Conservation (phyloP, 2,329 filamentous ascomycete genomes). For the Magnaporthiopsis rhizophila region DNA sequence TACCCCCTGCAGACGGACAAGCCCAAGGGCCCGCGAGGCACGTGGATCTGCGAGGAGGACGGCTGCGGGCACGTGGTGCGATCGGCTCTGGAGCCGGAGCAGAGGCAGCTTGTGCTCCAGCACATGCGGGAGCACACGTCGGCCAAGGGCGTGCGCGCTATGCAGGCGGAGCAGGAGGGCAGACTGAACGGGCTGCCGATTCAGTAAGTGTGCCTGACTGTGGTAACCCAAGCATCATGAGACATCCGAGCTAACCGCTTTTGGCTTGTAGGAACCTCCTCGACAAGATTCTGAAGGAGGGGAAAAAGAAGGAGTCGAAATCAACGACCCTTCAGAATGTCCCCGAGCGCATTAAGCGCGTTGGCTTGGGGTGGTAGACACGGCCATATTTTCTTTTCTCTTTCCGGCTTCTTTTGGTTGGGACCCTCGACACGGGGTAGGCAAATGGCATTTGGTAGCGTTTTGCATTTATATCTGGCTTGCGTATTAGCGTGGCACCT, state of each 20-base stretch:
- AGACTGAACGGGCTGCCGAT: constrained; percentile 3
- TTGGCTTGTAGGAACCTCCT: constrained; percentile 1
- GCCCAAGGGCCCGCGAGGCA: constrained; percentile 50
- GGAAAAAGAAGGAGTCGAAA: constrained; percentile 2
- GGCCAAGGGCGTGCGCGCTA: background rate
- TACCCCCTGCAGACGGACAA: constrained; percentile 40
- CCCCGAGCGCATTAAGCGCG: background rate
- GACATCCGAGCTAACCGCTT: background rate
- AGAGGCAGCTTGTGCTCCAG: background rate
- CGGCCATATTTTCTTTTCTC: too few relatives aligned
- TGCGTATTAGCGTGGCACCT: too few relatives aligned
- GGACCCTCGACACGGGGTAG: too few relatives aligned
- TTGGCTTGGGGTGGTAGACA: constrained; percentile 2
- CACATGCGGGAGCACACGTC: constrained; percentile 5
- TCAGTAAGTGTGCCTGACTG: background rate
- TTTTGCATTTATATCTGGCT: background rate
- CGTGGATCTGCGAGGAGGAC: constrained; percentile 58
- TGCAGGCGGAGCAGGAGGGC: constrained; percentile 4
- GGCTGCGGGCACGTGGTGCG: constrained; percentile 58
- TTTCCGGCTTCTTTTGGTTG: too few relatives aligned
- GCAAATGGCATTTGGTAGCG: background rate
- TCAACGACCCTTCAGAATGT: background rate
- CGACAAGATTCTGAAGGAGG: constrained; percentile 6
- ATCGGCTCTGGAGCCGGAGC: constrained; percentile 27
- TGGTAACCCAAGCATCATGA: background rate